Evolutionary conservation across 2,329 filamentous ascomycete species (phyloP), one percentile per base, ranked within the genome.

Genomic region (Fusarium aywerte): DNA sequence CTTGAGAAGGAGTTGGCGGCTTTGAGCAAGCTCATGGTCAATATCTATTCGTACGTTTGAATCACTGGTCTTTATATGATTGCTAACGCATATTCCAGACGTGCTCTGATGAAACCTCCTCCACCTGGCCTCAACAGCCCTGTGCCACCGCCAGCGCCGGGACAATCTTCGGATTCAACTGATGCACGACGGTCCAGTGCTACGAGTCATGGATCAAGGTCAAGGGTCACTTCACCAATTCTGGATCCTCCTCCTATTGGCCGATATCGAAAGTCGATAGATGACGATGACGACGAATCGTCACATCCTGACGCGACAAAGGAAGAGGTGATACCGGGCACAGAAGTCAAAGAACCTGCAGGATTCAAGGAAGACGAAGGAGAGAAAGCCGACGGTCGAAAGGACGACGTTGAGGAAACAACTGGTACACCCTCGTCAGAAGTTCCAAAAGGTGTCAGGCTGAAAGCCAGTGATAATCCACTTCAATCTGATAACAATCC

Each of bases 11-110:
- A 77, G 39, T 25, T 77, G 20, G 65, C 61, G 0, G 59, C 53
- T 12, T 54, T 77, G 1, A 75, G 72, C 23, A 75, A 67, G 23
- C 56, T 77, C 2, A 77, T 77, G 76, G 70, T 75, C 4, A 77
- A 76, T 11, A 72, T 77, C 4, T 77, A 77, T 66, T 75, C 76
- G 76, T 77, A 43, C 53, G 74, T 75, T 6, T 13, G 10, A 1
- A 8, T 6, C 16, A 18, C 3, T 18, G 3, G 5, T 27, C 3
- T 3, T n/a, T 3, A 1, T 31, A 1, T 2, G 2, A 7, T 7
- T 43, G 15, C 66, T 73, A 13, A 73, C 27, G 2, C 0, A 7
- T 4, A 2, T 1, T 5, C 2, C 1, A 77, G 76, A 5, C 73
- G 75, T 11, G 70, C 76, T 12, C 47, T 77, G 4, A 73, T 72